These are phyloP conservation scores for Fraxinus latifolia DNA, from an alignment of 305 asterid species.

Conservation along the genomic window DNA sequence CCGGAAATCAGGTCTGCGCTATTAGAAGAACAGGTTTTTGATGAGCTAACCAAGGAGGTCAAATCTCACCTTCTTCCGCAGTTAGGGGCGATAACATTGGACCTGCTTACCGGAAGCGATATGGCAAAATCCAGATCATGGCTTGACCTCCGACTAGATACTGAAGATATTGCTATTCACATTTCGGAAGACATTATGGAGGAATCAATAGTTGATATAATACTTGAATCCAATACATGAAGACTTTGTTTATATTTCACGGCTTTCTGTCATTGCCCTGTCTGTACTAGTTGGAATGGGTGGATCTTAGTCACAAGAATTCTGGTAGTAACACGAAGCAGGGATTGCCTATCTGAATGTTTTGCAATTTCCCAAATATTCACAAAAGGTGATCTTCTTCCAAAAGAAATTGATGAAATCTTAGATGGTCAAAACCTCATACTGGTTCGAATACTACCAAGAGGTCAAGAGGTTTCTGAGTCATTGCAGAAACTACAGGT, in stretches of 20 bases:
- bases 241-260: background rate
- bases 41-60: constrained; percentile 56
- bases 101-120: constrained; percentile 23
- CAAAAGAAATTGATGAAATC: background rate
- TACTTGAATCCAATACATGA: constrained; percentile 23
- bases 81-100: constrained; percentile 36
- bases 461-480: background rate
- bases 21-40: constrained; percentile 41
- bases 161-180: constrained; percentile 27
- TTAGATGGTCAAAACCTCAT: background rate
- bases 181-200: constrained; percentile 38
- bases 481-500: background rate
- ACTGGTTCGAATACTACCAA: background rate
- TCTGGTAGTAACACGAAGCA: background rate
- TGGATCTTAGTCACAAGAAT: background rate
- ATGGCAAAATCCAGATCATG: constrained; percentile 28
- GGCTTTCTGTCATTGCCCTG: background rate
- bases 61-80: constrained; percentile 43
- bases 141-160: constrained; percentile 26
- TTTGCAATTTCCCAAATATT: background rate
- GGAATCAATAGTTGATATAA: constrained; percentile 31
- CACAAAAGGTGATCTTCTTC: background rate
- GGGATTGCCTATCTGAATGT: background rate
- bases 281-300: background rate
- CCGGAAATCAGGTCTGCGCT: constrained; percentile 33